Conservation (phyloP, 768 basidiomycete species). For the Pleurotus sapidus region DNA sequence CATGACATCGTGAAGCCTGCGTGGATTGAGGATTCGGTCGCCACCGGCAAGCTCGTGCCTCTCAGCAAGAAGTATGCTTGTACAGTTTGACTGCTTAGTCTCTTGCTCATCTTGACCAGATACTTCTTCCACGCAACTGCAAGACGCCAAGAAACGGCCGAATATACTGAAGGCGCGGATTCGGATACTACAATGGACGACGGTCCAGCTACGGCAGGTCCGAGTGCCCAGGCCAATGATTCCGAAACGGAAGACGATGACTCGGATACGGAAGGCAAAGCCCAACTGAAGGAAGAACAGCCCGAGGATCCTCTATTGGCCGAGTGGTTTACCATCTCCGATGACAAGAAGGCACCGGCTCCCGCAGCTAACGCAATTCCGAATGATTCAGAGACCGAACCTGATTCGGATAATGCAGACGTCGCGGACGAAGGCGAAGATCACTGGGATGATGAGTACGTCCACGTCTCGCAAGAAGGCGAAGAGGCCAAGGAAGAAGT, state of each 20-base stretch:
- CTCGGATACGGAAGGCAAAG: slow-evolving; percentile 18
- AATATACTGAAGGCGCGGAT: slow-evolving; percentile 45
- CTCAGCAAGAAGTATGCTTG: slow-evolving; percentile 60
- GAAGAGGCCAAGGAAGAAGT: background rate
- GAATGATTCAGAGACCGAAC: slow-evolving; percentile 60
- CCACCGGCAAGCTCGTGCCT: slow-evolving; percentile 50
- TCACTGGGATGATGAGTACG: slow-evolving; percentile 35
- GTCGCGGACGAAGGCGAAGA: slow-evolving; percentile 33
- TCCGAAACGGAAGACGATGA: slow-evolving; percentile 16
- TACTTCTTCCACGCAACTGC: slow-evolving; percentile 79
- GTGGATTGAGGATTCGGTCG: slow-evolving; percentile 84
- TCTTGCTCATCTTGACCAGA: slow-evolving; percentile 28
- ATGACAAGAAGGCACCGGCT: slow-evolving; percentile 22
- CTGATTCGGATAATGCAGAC: slow-evolving; percentile 69
- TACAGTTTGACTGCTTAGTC: background rate
- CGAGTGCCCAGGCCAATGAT: slow-evolving; percentile 17
- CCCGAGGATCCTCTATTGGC: slow-evolving; percentile 43
- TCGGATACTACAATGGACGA: slow-evolving; percentile 18
- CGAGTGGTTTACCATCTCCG: slow-evolving; percentile 62
- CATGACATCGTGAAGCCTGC: slow-evolving; percentile 75
- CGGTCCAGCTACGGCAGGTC: slow-evolving; percentile 17
- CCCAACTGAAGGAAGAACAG: slow-evolving; percentile 17
- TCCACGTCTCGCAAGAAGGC: slow-evolving; percentile 22
- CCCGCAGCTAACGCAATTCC: slow-evolving; percentile 18
- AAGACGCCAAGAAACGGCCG: slow-evolving; percentile 43